Conservation (phyloP, 108 stramenopile species). For the Nitzschia putrida region DNA sequence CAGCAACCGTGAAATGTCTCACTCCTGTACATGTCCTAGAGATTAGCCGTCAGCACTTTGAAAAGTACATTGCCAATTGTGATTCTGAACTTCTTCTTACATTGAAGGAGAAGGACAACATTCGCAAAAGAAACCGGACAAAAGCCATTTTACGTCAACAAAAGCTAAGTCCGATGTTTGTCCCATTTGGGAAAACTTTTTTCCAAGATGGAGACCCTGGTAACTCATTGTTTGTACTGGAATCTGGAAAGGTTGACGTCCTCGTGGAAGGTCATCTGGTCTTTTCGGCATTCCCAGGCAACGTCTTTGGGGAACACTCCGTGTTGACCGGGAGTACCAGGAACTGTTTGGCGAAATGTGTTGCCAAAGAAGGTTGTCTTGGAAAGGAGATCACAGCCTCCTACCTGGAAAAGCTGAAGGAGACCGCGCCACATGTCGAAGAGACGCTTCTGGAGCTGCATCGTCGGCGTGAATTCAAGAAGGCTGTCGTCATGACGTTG, state of each 20-base stretch:
- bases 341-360: constrained; percentile 73
- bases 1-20: constrained; percentile 68
- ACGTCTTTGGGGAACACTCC: constrained; percentile 76
- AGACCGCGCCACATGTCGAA: constrained; percentile 49
- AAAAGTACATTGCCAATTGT: constrained; percentile 75
- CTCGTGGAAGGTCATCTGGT: constrained; percentile 30
- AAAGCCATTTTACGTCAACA: constrained; percentile 77
- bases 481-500: constrained; percentile 65
- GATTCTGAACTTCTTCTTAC: constrained; percentile 48
- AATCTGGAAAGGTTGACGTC: constrained; percentile 53
- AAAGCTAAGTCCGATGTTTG: constrained; percentile 43
- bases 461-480: constrained; percentile 81
- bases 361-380: constrained; percentile 52
- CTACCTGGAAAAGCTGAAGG: constrained; percentile 68
- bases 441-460: constrained; percentile 68
- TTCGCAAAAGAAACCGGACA: constrained; percentile 77
- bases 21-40: constrained; percentile 86
- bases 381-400: constrained; percentile 51
- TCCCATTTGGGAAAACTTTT: constrained; percentile 44
- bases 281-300: constrained; percentile 58
- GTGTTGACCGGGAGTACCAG: constrained; percentile 59
- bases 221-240: constrained; percentile 56
- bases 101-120: constrained; percentile 78
- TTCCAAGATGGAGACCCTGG: constrained; percentile 63
- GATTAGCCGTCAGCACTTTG: constrained; percentile 84